Evolutionary conservation across 1,284 basidiomycete species (phyloP).

Genomic region (Tilletia walkeri): DNA sequence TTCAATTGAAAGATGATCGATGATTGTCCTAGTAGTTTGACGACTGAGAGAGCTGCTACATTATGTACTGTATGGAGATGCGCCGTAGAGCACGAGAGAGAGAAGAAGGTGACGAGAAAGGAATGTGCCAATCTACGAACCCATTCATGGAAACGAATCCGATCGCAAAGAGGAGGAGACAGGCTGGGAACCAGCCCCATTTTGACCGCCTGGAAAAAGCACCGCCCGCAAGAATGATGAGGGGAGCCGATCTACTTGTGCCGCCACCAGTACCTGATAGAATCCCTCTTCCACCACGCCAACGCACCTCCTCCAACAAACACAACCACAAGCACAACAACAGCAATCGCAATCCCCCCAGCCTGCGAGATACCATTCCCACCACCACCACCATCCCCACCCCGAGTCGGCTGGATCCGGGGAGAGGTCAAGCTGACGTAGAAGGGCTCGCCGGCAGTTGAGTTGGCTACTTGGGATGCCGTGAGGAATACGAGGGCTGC

Average conservation of each 20-base stretch:
- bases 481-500: conserved; percentile 79
- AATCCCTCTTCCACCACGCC: background rate
- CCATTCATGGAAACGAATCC: too few species aligned
- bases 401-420: conserved; percentile 64
- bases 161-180: background rate
- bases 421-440: conserved; percentile 71
- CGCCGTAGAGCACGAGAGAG: too few species aligned
- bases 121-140: background rate
- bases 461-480: conserved; percentile 69
- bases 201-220: background rate
- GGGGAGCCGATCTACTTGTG: background rate
- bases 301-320: conserved; percentile 52
- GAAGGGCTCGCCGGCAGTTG: conserved; percentile 69
- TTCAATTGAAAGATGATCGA: too few species aligned
- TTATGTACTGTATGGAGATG: too few species aligned
- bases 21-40: too few species aligned
- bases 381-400: conserved; percentile 69
- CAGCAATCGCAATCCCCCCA: conserved; percentile 63
- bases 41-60: too few species aligned
- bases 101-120: background rate
- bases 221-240: background rate
- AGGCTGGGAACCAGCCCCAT: background rate
- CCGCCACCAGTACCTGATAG: conserved; percentile 3
- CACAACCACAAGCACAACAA: conserved; percentile 67
- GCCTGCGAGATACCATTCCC: conserved; percentile 59